Evolutionary conservation across 148 eudicot genomes (phyloP), one percentile per base, ranked within the genome.

Genomic region (Drosera capensis): DNA sequence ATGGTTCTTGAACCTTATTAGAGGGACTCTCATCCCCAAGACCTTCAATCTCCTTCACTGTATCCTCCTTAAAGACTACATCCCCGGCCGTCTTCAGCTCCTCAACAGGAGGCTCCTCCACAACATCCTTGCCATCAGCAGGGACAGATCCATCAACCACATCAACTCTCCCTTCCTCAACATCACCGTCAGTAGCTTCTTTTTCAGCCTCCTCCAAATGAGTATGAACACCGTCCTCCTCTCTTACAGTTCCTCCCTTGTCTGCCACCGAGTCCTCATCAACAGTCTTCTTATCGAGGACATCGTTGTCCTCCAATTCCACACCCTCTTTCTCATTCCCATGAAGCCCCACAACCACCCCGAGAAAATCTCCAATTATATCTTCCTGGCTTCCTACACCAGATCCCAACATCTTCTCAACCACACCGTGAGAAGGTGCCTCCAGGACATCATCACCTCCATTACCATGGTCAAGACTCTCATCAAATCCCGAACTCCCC

Each of bases 331-430:
- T 59, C 39, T 35, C 51, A n/a, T 47, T 38, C 34, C 43, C 29
- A 48, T 35, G 45, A 38, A 20, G 52, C 42, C 40, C 57, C 48
- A 20, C 14, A 13, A 65, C 43, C 37, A 51, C 58, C 31, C 43
- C 72, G 15, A 45, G 25, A 7, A 47, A 68, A 64, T 52, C 70
- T 52, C 64, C 74, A 69, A 62, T 40, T 8, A 14, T 22, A 46
- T 64, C 64, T 38, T 36, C 58, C 8, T 49, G 64, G 18, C 45
- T 54, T 25, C 34, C 54, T 41, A 36, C 50, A 38, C 47, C 54
- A 8, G 49, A 24, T n/a, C n/a, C n/a, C n/a, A n/a, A n/a, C n/a
- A n/a, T n/a, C n/a, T n/a, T n/a, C n/a, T n/a, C n/a, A n/a, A n/a
- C n/a, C n/a, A n/a, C n/a, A n/a, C n/a, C n/a, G n/a, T n/a, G n/a